phyloP scores from a whole-genome alignment of 78 protist species.

The Ministeria vibrans region DNA sequence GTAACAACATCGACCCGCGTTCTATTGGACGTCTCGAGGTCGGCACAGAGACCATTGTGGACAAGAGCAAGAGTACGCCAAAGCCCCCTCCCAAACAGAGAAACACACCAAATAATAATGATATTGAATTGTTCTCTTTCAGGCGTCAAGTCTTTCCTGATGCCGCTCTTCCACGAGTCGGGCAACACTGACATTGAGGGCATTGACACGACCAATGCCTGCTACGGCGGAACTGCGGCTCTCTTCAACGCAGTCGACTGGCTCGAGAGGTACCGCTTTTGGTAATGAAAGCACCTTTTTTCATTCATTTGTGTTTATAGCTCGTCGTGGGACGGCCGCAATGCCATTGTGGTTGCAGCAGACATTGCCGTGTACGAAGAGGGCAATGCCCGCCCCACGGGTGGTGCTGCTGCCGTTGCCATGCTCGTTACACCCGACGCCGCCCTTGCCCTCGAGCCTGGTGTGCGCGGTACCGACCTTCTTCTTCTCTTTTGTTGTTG shows the following conservation, averaged over 20 bases:
- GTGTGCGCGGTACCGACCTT: not conserved
- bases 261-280: too few species aligned
- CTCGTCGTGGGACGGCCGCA: constrained; percentile 87
- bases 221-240: constrained; percentile 96
- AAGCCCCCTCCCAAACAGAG: too few species aligned
- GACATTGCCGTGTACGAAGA: constrained; percentile 87
- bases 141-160: constrained; percentile 72
- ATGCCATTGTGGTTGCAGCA: constrained; percentile 78
- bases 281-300: too few species aligned
- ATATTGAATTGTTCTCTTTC: too few species aligned
- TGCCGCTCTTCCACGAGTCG: constrained; percentile 64
- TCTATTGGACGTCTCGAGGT: constrained; percentile 89
- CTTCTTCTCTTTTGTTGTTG: not conserved
- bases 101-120: too few species aligned
- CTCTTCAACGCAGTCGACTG: constrained; percentile 81
- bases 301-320: too few species aligned
- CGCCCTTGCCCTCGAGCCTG: constrained; percentile 73
- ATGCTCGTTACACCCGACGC: constrained; percentile 95
- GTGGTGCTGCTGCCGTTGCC: constrained; percentile 79
- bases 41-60: constrained; percentile 90
- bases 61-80: constrained; percentile 86
- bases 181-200: constrained; percentile 69
- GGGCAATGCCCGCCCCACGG: constrained; percentile 60
- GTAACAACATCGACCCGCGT: constrained; percentile 36
- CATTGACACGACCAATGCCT: constrained; percentile 83